Evolutionary conservation across 768 basidiomycete species (phyloP), one percentile per base, ranked within the genome.

Genomic region (Suillus subaureus): DNA sequence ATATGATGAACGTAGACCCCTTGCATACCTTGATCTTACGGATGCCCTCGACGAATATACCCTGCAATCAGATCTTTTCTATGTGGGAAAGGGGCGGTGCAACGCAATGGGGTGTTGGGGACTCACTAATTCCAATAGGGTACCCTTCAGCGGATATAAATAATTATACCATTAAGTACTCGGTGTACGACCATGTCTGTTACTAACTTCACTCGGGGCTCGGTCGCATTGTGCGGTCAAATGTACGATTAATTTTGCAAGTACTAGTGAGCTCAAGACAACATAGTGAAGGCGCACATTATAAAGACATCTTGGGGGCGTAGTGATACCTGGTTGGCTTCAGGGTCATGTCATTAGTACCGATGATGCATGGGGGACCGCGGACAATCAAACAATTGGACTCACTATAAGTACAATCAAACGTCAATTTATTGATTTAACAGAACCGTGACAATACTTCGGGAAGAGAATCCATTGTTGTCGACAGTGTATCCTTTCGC

Each of bases 401-500:
- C 52, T 54, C 18, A 54, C 52, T 54, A 28, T 54, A 11, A 9
- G 28, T 4, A 1, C 4, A 28, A 1, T 23, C 12, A 13, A 13
- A 5, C 13, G n/a, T 23, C 12, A 6, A 23, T 6, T 13, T 23
- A 49, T 23, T 33, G 33, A 33, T 5, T 35, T 35, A 9, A 11
- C 9, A 15, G 13, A 49, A 26, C 43, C 43, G 9, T n/a, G 4
- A 45, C 23, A 26, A 15, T 49, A 49, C 47, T n/a, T 49, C 15
- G 47, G n/a, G 4, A 52, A 18, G 4, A 18, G 8, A 7, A 52
- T 8, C 3, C 15, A 16, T 51, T 16, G 9, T 51, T 15, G 6
- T 26, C 6, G 49, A 51, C 23, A 26, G 3, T 5, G 52, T 11
- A 31, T 68, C 83, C 77, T 60, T 80, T 79, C 66, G 77, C 72